phyloP scores from a whole-genome alignment of 805 yeast species.

The Wickerhamomyces silvicola region DNA sequence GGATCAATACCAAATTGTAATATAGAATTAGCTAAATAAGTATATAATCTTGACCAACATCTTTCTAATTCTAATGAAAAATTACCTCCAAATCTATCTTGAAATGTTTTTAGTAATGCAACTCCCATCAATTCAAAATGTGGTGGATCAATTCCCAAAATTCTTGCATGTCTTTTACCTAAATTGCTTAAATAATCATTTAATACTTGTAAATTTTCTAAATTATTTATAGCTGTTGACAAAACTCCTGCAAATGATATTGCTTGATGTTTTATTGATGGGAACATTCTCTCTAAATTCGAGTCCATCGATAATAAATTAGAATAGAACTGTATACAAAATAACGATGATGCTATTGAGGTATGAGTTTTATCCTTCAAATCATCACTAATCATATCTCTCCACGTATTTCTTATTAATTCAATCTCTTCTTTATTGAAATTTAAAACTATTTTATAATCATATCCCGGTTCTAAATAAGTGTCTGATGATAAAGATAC shows the following conservation, averaged over 20 bases:
- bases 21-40: slow-evolving; percentile 62
- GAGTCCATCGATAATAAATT: slow-evolving; percentile 60
- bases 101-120: slow-evolving; percentile 61
- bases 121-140: slow-evolving; percentile 70
- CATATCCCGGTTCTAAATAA: slow-evolving; percentile 12
- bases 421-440: slow-evolving; percentile 26
- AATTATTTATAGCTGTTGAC: slow-evolving; percentile 55
- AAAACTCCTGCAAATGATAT: slow-evolving; percentile 74
- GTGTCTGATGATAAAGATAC: slow-evolving; percentile 16
- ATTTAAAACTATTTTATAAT: slow-evolving; percentile 24
- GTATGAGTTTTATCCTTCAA: slow-evolving; percentile 8
- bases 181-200: slow-evolving; percentile 55
- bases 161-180: slow-evolving; percentile 72
- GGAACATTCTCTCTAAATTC: slow-evolving; percentile 56
- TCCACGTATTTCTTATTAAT: slow-evolving; percentile 33
- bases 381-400: slow-evolving; percentile 31
- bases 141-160: slow-evolving; percentile 63
- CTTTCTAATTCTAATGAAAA: slow-evolving; percentile 58
- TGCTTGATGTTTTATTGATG: slow-evolving; percentile 74
- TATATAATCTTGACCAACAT: slow-evolving; percentile 65
- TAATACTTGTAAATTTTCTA: slow-evolving; percentile 51
- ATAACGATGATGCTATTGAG: slow-evolving; percentile 49
- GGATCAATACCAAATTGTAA: slow-evolving; percentile 44
- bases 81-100: slow-evolving; percentile 47
- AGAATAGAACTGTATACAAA: slow-evolving; percentile 71